Conservation (phyloP, 2,329 filamentous ascomycete species). For the Aspergillus neotritici region DNA sequence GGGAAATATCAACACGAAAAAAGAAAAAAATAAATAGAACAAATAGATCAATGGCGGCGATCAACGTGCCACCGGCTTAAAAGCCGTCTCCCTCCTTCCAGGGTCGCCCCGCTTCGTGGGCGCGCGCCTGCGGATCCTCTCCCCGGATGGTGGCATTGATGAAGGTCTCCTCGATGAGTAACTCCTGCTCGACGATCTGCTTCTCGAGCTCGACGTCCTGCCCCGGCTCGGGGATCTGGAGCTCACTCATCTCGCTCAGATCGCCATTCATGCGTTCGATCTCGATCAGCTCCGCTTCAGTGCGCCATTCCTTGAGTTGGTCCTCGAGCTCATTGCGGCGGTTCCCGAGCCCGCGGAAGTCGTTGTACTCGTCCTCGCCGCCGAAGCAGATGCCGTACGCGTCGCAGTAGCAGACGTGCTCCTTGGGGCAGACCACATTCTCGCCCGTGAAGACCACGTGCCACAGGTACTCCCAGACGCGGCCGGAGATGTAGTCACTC, state of each 20-base stretch:
- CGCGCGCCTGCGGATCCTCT: conserved; percentile 47
- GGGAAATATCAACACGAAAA: too few species aligned
- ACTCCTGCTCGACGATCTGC: conserved; percentile 41
- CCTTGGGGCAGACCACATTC: conserved; percentile 40
- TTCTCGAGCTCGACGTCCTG: conserved; percentile 40
- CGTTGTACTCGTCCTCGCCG: conserved; percentile 43
- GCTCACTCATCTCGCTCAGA: conserved; percentile 20
- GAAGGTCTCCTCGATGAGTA: conserved; percentile 39
- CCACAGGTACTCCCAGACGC: conserved; percentile 61
- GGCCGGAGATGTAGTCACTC: conserved; percentile 51
- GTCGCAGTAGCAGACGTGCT: conserved; percentile 59
- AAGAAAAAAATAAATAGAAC: too few species aligned
- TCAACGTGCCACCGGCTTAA: conserved; percentile 24
- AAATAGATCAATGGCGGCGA: too few species aligned
- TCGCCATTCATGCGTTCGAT: conserved; percentile 20
- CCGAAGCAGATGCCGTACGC: conserved; percentile 60
- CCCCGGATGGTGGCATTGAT: conserved; percentile 47
- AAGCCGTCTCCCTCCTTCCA: conserved; percentile 55
- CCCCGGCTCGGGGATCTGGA: conserved; percentile 37
- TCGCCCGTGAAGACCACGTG: conserved; percentile 56
- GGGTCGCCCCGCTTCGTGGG: conserved; percentile 47
- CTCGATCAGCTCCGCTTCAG: conserved; percentile 33
- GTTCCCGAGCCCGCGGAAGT: conserved; percentile 45
- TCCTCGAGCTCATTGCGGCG: conserved; percentile 36
- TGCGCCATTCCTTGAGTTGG: conserved; percentile 35